Conservation (phyloP, 78 protist genomes). For the Dictyostelium capitatum region DNA sequence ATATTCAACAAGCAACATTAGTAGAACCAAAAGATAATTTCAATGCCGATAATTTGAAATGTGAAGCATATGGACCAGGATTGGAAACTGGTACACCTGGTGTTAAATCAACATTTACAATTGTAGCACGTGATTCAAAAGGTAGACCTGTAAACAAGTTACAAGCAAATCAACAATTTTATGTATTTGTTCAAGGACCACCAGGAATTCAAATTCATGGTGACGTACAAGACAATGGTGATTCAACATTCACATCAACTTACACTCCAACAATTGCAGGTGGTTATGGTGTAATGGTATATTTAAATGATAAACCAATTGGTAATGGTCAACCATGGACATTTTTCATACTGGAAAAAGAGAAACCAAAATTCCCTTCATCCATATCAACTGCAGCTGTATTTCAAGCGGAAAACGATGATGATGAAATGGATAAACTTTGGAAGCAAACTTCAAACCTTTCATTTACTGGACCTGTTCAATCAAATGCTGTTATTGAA, state of each 20-base stretch:
- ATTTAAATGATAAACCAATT: constrained; percentile 18
- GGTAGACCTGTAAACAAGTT: constrained; percentile 21
- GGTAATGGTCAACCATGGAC: constrained; percentile 26
- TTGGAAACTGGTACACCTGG: constrained; percentile 41
- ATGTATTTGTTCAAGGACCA: constrained; percentile 78
- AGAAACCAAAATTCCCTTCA: background rate
- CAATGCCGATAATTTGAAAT: background rate
- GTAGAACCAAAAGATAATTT: background rate
- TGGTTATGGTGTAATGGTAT: constrained; percentile 73
- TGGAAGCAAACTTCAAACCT: constrained; percentile 59
- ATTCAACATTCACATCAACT: constrained; percentile 72
- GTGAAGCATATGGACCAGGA: constrained; percentile 40
- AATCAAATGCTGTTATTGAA: constrained; percentile 29
- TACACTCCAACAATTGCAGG: constrained; percentile 82
- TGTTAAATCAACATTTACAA: constrained; percentile 30
- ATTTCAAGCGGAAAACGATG: background rate
- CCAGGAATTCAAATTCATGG: constrained; percentile 84
- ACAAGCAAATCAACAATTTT: constrained; percentile 55
- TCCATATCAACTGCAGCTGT: background rate
- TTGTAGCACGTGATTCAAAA: constrained; percentile 18
- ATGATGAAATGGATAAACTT: constrained; percentile 69
- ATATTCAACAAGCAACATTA: background rate
- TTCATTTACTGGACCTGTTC: constrained; percentile 13
- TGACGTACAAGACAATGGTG: constrained; percentile 64
- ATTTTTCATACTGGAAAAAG: constrained; percentile 32